Conservation (phyloP, 148 eudicot genomes). For the Diospyros lotus region DNA sequence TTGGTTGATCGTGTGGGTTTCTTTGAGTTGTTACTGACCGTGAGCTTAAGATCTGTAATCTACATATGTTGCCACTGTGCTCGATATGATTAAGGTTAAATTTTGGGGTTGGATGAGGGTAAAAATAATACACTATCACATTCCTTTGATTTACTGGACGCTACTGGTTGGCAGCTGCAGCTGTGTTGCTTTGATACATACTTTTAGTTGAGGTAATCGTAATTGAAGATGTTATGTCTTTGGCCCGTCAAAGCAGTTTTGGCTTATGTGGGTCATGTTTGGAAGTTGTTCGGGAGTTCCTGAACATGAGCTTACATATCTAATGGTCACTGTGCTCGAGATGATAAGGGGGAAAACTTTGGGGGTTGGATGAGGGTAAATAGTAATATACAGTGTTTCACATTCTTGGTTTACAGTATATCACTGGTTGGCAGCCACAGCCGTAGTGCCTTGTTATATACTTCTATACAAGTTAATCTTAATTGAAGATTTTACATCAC, state of each 20-base stretch:
- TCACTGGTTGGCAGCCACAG: background rate
- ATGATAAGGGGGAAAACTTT: background rate
- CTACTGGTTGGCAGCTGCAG: background rate
- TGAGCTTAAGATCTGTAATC: constrained; percentile 2
- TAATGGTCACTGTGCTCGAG: background rate
- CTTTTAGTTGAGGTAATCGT: background rate
- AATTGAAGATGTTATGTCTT: constrained; percentile 2
- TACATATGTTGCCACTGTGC: background rate
- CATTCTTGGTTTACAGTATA: background rate
- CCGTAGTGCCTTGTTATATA: constrained; percentile 3
- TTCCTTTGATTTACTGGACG: background rate
- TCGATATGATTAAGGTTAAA: background rate
- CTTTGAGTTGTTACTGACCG: background rate
- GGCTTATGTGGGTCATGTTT: constrained; percentile 12
- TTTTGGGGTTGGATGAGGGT: background rate
- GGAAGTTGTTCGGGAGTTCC: constrained; percentile 1
- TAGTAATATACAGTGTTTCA: background rate
- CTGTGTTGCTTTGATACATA: constrained; percentile 1
- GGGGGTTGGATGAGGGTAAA: background rate
- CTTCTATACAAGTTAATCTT: background rate
- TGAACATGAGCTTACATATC: background rate
- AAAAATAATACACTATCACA: background rate
- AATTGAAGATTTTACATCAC: constrained; percentile 6
- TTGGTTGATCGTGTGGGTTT: background rate
- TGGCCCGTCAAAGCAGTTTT: constrained; percentile 6